Conservation (phyloP, 495 filamentous ascomycete genomes). For the Paragyromitra xinjiangensis region DNA sequence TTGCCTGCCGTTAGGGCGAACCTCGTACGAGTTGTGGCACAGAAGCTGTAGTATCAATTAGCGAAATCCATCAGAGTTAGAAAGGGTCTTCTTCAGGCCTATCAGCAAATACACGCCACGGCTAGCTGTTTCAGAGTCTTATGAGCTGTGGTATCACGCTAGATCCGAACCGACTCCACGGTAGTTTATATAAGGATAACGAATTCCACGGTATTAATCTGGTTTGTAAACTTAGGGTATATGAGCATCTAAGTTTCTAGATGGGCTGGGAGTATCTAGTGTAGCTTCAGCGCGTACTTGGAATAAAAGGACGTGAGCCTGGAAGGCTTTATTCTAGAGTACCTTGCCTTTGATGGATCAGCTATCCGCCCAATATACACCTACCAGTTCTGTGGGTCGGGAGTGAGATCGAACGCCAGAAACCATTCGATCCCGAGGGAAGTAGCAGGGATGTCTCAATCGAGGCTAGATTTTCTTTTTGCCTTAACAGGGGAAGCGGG, state of each 20-base stretch:
- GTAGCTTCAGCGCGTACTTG: background rate
- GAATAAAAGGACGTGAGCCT: background rate
- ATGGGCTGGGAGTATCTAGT: background rate
- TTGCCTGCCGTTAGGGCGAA: background rate
- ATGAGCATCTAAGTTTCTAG: background rate
- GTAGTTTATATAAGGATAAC: background rate
- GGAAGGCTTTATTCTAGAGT: background rate
- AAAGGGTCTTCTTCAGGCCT: background rate
- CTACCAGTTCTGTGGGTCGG: slow-evolving; percentile 13
- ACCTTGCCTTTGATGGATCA: background rate
- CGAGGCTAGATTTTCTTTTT: slow-evolving; percentile 37
- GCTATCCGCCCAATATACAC: slow-evolving; percentile 9
- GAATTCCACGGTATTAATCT: background rate
- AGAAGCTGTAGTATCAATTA: background rate
- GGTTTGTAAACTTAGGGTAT: background rate
- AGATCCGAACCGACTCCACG: background rate
- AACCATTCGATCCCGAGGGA: slow-evolving; percentile 8
- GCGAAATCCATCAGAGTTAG: background rate
- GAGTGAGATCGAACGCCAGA: slow-evolving; percentile 13
- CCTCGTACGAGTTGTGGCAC: background rate
- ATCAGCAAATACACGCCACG: background rate
- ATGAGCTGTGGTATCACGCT: background rate
- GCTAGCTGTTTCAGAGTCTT: background rate
- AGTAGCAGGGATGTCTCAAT: slow-evolving; percentile 2
- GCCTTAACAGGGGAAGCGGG: slow-evolving; percentile 20